These are phyloP conservation scores for Sordariomycetes sp. DNA, from an alignment of 2,329 filamentous ascomycete genomes.

Conservation along the genomic window DNA sequence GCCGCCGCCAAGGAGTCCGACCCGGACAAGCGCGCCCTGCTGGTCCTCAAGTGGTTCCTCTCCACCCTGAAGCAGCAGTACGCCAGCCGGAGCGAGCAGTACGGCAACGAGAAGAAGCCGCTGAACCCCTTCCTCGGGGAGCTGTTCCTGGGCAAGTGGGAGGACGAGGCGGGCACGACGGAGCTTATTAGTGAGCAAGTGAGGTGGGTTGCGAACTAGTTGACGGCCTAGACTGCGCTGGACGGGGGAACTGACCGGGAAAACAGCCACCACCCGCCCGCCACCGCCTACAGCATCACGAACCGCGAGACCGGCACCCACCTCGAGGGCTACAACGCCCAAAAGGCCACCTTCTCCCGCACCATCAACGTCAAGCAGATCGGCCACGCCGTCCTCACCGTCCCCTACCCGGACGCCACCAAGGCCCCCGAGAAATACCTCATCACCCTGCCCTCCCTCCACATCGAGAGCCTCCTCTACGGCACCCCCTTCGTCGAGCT, in stretches of 20 bases:
- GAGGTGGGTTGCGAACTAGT: constrained; percentile 33
- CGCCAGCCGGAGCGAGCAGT: constrained; percentile 62
- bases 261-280: constrained; percentile 78
- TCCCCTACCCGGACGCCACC: constrained; percentile 37
- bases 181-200: constrained; percentile 91
- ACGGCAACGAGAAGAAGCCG: constrained; percentile 93
- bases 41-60: constrained; percentile 95
- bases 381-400: constrained; percentile 73
- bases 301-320: constrained; percentile 75
- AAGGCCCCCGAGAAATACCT: constrained; percentile 59
- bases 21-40: constrained; percentile 68
- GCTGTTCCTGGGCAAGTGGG: constrained; percentile 87
- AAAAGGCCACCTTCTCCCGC: constrained; percentile 88
- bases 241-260: background rate
- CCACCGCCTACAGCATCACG: constrained; percentile 86
- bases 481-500: constrained; percentile 85
- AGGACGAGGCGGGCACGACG: constrained; percentile 70
- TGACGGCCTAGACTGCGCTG: background rate
- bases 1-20: constrained; percentile 73
- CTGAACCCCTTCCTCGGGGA: constrained; percentile 94
- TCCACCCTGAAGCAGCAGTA: constrained; percentile 85
- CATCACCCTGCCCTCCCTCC: constrained; percentile 81
- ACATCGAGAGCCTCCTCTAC: constrained; percentile 87
- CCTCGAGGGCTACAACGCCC: constrained; percentile 84
- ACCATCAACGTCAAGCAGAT: constrained; percentile 95